phyloP scores from a whole-genome alignment of 345 rosid species.

The Pseudoturritis turrita region DNA sequence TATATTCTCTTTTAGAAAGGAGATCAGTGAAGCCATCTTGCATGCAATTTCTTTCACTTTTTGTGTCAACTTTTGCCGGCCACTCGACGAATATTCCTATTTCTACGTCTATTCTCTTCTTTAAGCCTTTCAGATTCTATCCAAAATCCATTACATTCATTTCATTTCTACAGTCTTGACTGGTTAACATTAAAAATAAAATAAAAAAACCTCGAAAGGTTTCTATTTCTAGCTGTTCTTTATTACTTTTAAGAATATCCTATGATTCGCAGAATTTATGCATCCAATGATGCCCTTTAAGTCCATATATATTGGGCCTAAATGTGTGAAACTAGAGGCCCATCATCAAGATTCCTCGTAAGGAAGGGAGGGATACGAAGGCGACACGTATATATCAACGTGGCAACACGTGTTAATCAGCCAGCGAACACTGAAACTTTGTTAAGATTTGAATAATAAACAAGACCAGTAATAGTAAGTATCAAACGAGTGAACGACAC shows the following conservation, averaged over 20 bases:
- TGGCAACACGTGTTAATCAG: constrained; percentile 9
- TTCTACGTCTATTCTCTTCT: neutral
- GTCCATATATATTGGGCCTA: constrained; percentile 10
- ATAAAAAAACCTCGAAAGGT: constrained; percentile 14
- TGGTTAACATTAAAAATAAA: too few species aligned
- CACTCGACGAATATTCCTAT: constrained; percentile 29
- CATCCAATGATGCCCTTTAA: neutral
- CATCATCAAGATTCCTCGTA: neutral
- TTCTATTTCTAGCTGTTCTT: constrained; percentile 6
- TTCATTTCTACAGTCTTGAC: constrained; percentile 1
- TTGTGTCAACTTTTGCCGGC: constrained; percentile 34
- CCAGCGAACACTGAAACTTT: neutral
- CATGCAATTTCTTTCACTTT: constrained; percentile 31
- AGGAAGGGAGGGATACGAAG: neutral
- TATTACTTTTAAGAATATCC: neutral
- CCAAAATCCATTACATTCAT: neutral
- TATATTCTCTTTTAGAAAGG: constrained; percentile 1
- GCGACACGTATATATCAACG: constrained; percentile 8
- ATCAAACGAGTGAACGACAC: constrained; percentile 14
- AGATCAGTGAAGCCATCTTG: constrained; percentile 23
- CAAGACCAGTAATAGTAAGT: neutral
- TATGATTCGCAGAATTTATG: constrained; percentile 5
- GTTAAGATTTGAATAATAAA: neutral
- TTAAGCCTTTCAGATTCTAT: constrained; percentile 17
- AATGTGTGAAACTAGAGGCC: constrained; percentile 1